Conservation (phyloP, 2,329 filamentous ascomycete species). For the Penicillium sp. region DNA sequence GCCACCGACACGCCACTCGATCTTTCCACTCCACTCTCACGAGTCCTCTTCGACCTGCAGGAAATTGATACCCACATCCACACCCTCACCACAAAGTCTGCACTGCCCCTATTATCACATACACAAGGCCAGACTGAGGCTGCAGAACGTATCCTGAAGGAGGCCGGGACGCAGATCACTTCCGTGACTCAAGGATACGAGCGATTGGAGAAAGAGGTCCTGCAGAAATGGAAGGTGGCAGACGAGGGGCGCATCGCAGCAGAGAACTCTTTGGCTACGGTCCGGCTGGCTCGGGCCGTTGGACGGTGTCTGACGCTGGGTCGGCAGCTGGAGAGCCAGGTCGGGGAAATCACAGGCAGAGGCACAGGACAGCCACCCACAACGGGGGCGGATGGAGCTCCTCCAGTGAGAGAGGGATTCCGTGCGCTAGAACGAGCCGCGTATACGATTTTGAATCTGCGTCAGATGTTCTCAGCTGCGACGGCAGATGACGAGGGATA, state of each 20-base stretch:
- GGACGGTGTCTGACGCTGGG: constrained; percentile 80
- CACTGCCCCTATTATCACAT: constrained; percentile 78
- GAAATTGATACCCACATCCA: constrained; percentile 98
- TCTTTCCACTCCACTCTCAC: constrained; percentile 89
- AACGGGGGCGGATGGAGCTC: constrained; percentile 40
- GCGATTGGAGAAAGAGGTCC: constrained; percentile 83
- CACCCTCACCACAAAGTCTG: constrained; percentile 80
- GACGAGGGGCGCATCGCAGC: constrained; percentile 81
- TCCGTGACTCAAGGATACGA: constrained; percentile 84
- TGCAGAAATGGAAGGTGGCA: constrained; percentile 82
- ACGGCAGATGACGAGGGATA: constrained; percentile 75
- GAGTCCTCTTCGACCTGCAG: constrained; percentile 94
- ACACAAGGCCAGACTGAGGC: constrained; percentile 76
- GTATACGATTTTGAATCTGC: constrained; percentile 76
- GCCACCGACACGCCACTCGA: constrained; percentile 87
- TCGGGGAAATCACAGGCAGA: constrained; percentile 68
- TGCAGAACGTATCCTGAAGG: constrained; percentile 72
- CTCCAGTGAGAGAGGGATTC: constrained; percentile 69
- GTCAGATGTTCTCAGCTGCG: constrained; percentile 73
- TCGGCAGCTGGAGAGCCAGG: constrained; percentile 84
- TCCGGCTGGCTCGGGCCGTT: constrained; percentile 77
- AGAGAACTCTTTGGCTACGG: constrained; percentile 77
- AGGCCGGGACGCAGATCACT: constrained; percentile 79
- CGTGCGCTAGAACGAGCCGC: constrained; percentile 81
- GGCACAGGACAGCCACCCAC: constrained; percentile 34